Evolutionary conservation across 2,329 filamentous ascomycete genomes (phyloP), one percentile per base, ranked within the genome.

Genomic region (Trichoderma semiorbis): DNA sequence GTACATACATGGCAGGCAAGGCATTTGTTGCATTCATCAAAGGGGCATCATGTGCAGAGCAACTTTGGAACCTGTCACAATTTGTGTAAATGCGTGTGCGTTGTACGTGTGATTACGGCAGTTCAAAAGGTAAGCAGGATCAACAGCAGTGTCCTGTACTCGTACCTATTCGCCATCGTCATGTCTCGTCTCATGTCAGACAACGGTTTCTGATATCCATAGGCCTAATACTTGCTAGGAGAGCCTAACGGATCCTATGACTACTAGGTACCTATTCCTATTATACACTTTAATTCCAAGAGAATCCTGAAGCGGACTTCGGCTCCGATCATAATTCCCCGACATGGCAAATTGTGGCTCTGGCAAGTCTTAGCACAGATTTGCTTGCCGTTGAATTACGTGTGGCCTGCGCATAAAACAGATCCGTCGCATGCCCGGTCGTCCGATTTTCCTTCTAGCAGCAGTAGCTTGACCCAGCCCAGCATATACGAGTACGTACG

Each of bases 261-360:
- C 47, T 53, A 53, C 47, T 53, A 24, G 47, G 47, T 24, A 53
- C 47, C 47, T 53, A 53, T 53, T 53, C 47, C 47, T 24, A 24
- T 53, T 53, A 53, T 53, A 53, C 47, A 53, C 47, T 53, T 53
- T 53, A 53, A 53, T 24, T 53, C 21, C 28, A 34, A 32, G 32
- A 21, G 16, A 34, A 21, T 11, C 58, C 26, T 32, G 7, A 36
- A 69, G 28, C 36, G 55, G 66, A 24, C 66, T 18, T 36, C 21
- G 66, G 66, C 39, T 28, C 66, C 66, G 66, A 69, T 69, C 66
- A 8, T 60, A 69, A 69, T 47, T 69, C 66, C 66, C 66, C 66
- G 66, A 62, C 43, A 34, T 30, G 66, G 30, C 47, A 50, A 50
- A 50, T 34, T 30, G 66, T 69, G 66, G 36, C 55, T 43, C 53